Evolutionary conservation across 2,329 filamentous ascomycete species (phyloP).

Genomic region (Cladosporium oxysporum): DNA sequence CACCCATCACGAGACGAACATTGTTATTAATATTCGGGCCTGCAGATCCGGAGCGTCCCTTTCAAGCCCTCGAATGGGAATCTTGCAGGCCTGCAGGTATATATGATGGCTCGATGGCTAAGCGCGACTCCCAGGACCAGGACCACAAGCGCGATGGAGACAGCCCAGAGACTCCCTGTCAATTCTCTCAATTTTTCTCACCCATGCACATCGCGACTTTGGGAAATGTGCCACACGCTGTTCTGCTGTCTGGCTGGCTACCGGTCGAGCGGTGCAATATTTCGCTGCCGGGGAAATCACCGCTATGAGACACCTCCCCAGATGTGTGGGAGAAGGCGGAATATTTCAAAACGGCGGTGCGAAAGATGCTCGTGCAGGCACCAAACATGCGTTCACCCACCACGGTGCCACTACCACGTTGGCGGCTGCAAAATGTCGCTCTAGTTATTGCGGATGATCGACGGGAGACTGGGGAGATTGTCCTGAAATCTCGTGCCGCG

Average conservation of each 20-base stretch:
- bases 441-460: slow-evolving; percentile 7
- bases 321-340: background rate
- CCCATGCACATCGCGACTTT: background rate
- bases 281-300: slow-evolving; percentile 7
- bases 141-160: background rate
- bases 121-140: background rate
- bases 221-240: background rate
- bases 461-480: slow-evolving; percentile 19
- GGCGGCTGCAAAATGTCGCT: background rate
- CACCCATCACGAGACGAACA: background rate
- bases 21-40: background rate
- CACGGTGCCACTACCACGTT: background rate
- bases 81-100: background rate
- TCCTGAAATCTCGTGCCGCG: slow-evolving; percentile 17
- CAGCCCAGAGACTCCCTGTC: background rate
- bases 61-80: background rate
- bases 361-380: background rate
- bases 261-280: background rate
- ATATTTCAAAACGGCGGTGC: background rate
- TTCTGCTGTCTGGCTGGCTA: slow-evolving; percentile 1
- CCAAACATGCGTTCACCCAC: slow-evolving; percentile 14
- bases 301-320: slow-evolving; percentile 1
- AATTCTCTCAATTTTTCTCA: background rate
- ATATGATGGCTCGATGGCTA: background rate
- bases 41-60: slow-evolving; percentile 8